Conservation (phyloP, 768 basidiomycete genomes). For the Antrodiella citrinella region DNA sequence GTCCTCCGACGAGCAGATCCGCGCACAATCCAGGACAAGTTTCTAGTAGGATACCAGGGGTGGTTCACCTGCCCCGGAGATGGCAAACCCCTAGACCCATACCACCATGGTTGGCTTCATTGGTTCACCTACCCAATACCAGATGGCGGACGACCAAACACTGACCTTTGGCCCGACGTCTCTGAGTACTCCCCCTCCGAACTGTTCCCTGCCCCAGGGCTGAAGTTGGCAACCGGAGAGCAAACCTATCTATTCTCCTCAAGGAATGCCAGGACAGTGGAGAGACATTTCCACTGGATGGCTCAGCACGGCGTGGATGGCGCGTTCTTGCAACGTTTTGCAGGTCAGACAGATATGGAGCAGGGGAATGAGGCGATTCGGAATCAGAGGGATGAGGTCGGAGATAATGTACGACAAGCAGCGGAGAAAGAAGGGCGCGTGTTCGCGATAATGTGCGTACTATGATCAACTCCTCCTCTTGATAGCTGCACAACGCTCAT, state of each 20-base stretch:
- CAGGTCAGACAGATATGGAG: slow-evolving; percentile 53
- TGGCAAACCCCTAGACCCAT: slow-evolving; percentile 40
- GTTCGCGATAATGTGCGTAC: slow-evolving; percentile 73
- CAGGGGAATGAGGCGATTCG: slow-evolving; percentile 48
- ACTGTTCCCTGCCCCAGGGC: slow-evolving; percentile 60
- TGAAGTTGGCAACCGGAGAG: slow-evolving; percentile 46
- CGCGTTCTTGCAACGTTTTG: slow-evolving; percentile 75
- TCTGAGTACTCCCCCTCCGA: slow-evolving; percentile 65
- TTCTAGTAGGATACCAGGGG: slow-evolving; percentile 82
- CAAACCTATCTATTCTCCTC: slow-evolving; percentile 73
- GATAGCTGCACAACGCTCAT: too few relatives aligned
- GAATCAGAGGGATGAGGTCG: slow-evolving; percentile 64
- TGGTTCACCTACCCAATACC: slow-evolving; percentile 71
- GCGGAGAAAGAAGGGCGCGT: slow-evolving; percentile 77
- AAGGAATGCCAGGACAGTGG: slow-evolving; percentile 65
- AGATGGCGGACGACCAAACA: slow-evolving; percentile 62
- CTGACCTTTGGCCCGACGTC: slow-evolving; percentile 75
- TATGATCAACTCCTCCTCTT: too few relatives aligned
- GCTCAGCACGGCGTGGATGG: slow-evolving; percentile 74
- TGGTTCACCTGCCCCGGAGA: slow-evolving; percentile 46
- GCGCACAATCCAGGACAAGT: slow-evolving; percentile 74
- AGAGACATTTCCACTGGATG: slow-evolving; percentile 79
- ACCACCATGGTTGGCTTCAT: slow-evolving; percentile 82
- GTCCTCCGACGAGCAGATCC: slow-evolving; percentile 49
- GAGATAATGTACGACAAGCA: slow-evolving; percentile 62